Base-by-base conservation (phyloP, 495 filamentous ascomycete genomes). In the Neurospora hispaniola region DNA sequence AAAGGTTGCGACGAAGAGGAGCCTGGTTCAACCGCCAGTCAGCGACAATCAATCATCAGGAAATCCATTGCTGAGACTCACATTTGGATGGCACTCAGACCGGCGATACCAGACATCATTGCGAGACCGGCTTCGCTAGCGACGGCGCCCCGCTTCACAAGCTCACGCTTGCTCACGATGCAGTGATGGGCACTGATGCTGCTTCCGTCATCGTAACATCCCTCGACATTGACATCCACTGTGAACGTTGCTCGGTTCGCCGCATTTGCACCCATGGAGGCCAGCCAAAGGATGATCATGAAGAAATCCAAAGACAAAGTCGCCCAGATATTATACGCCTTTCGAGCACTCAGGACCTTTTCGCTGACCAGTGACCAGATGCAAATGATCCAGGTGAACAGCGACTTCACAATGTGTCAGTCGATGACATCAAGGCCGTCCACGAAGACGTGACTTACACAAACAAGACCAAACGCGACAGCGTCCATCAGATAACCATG, bases 241-340 rank as follows among this genome's bases (percentile, higher is more conserved):
- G 62, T 78, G 77, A 85, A 86, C 38, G 74, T 70, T n/a, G 78
- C 79, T 18, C 84, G 80, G 43, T 75, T 77, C 3, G 82, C 80
- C 9, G 84, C 84, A 62, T 80, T 82, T 42, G 82, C 78, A 39
- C 80, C 84, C 76, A 86, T 79, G n/a, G 80, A 82, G 5, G 84
- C 80, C 27, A 86, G 76, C 84, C 84, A 86, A 41, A 86, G 78
- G 75, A 86, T 74, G 27, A 81, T 79, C 80, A 86, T 81, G 39
- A 85, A 74, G 39, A 79, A 73, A 72, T 86, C 84, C 16, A 86
- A 77, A 5, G 80, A 73, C n/a, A 86, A 78, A 38, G 85, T 71
- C 18, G 85, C 84, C 81, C 81, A 84, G 42, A 82, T 84, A 74
- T 86, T 85, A 73, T 86, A 86, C 10, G 74, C 78, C 1, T 73